A percentile compares a stretch with the other conserved stretches of the same genome.
These are phyloP conservation scores for Ogataea populi-albae DNA, from an alignment of 805 yeast species.

Conservation along the genomic window DNA sequence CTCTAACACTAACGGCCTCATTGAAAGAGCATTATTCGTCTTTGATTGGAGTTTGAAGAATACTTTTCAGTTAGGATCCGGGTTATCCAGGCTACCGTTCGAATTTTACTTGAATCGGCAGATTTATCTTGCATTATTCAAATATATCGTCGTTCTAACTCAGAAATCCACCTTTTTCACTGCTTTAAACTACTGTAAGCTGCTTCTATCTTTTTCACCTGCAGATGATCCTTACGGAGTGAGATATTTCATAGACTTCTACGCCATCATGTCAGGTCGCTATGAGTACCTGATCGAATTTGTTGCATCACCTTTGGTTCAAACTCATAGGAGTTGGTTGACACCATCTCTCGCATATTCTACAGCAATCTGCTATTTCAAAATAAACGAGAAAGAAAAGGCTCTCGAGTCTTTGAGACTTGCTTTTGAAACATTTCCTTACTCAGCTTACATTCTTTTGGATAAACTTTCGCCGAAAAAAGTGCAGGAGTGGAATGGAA, in stretches of 20 bases:
- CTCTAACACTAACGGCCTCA: conserved; percentile 65
- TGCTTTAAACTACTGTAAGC: conserved; percentile 72
- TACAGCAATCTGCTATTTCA: conserved; percentile 57
- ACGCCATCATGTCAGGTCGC: conserved; percentile 65
- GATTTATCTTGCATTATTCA: conserved; percentile 68
- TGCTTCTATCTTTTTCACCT: conserved; percentile 64
- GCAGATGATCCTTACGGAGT: conserved; percentile 83
- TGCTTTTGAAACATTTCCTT: conserved; percentile 59
- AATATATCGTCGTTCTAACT: conserved; percentile 66
- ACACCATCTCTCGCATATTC: conserved; percentile 74
- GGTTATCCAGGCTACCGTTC: conserved; percentile 68
- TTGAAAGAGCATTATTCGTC: conserved; percentile 75
- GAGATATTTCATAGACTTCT: conserved; percentile 77
- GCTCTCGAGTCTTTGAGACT: conserved; percentile 47
- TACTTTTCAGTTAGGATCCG: conserved; percentile 54
- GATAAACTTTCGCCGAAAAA: conserved; percentile 43
- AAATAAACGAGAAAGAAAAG: conserved; percentile 32
- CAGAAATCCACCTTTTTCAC: conserved; percentile 77
- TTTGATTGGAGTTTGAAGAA: conserved; percentile 72
- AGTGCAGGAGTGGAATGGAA: conserved; percentile 24
- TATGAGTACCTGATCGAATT: conserved; percentile 59
- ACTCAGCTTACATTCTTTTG: conserved; percentile 49
- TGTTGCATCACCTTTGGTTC: conserved; percentile 52
- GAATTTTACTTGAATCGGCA: conserved; percentile 74
- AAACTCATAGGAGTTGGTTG: conserved; percentile 60